A percentile compares a stretch with the other conserved stretches of the same genome.
These are phyloP conservation scores for Trichoderma endophyticum DNA, from an alignment of 2,329 filamentous ascomycete species.

Conservation along the genomic window DNA sequence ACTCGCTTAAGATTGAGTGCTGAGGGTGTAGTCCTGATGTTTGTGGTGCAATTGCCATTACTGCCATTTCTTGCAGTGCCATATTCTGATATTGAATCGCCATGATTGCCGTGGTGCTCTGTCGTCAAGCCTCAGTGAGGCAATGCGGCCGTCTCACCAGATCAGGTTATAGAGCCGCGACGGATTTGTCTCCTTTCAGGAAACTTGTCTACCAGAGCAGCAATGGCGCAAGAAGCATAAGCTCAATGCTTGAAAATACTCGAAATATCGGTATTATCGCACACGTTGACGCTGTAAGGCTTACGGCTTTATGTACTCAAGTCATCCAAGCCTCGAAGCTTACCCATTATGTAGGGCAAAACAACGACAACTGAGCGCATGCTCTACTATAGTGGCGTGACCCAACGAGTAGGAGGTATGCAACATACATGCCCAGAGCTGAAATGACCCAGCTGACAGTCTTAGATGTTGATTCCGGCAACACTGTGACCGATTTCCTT, in stretches of 20 bases:
- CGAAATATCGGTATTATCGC: constrained; percentile 98
- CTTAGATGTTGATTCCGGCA: constrained; percentile 87
- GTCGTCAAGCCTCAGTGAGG: constrained; percentile 14
- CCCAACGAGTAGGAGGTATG: constrained; percentile 73
- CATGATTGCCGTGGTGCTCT: constrained; percentile 22
- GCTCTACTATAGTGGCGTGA: constrained; percentile 94
- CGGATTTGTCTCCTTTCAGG: background rate
- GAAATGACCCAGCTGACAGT: background rate
- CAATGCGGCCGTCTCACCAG: constrained; percentile 1
- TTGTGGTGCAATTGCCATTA: background rate
- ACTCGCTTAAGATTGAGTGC: background rate
- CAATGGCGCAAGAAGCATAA: background rate
- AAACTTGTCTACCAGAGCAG: background rate
- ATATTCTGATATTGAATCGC: background rate
- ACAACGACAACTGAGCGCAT: constrained; percentile 98
- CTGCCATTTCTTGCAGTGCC: background rate
- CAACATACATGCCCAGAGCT: background rate
- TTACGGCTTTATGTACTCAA: background rate
- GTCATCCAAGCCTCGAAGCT: background rate
- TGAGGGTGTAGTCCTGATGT: background rate
- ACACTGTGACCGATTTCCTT: constrained; percentile 95
- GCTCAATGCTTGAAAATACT: constrained; percentile 49
- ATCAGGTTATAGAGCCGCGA: background rate
- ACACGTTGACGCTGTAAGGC: constrained; percentile 81
- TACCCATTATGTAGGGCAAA: constrained; percentile 61